Conservation (phyloP, 176 grass and related monocot genomes). For the Musa schizocarpa region DNA sequence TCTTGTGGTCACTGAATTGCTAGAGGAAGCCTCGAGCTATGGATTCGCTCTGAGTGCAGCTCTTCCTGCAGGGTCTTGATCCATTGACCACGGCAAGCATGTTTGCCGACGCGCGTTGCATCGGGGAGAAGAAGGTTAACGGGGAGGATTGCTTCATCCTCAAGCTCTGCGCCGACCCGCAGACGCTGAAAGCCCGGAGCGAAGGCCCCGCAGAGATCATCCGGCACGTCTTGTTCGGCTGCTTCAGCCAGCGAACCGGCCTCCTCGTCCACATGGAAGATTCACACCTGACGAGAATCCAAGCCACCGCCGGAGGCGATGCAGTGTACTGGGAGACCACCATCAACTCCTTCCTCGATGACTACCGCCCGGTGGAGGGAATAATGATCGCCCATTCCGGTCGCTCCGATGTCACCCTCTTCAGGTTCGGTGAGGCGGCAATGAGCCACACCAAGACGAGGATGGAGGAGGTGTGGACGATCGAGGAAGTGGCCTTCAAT, state of each 20-base stretch:
- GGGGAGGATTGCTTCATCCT: constrained; percentile 12
- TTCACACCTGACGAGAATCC: constrained; percentile 8
- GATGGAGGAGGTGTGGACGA: constrained; percentile 5
- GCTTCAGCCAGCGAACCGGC: constrained; percentile 10
- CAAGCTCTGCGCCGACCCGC: neutral
- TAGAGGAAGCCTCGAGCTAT: neutral
- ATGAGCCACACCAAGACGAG: neutral
- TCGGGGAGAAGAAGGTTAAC: constrained; percentile 6
- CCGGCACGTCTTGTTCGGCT: constrained; percentile 1
- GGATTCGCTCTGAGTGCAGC: neutral
- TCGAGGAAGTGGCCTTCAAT: constrained; percentile 9
- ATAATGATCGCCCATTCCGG: constrained; percentile 4
- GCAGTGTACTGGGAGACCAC: constrained; percentile 15
- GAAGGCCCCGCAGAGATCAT: constrained; percentile 1
- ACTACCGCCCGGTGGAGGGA: neutral
- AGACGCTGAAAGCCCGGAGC: neutral
- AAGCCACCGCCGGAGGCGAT: neutral
- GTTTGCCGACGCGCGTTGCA: constrained; percentile 3
- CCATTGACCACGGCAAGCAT: constrained; percentile 7
- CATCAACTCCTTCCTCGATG: constrained; percentile 5
- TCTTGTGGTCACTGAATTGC: neutral
- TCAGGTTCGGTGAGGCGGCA: neutral
- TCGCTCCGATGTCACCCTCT: neutral
- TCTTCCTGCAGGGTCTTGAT: neutral
- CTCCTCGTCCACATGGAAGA: constrained; percentile 4